These are phyloP conservation scores for Talaromyces wortmannii DNA, from an alignment of 495 filamentous ascomycete species.

Conservation along the genomic window DNA sequence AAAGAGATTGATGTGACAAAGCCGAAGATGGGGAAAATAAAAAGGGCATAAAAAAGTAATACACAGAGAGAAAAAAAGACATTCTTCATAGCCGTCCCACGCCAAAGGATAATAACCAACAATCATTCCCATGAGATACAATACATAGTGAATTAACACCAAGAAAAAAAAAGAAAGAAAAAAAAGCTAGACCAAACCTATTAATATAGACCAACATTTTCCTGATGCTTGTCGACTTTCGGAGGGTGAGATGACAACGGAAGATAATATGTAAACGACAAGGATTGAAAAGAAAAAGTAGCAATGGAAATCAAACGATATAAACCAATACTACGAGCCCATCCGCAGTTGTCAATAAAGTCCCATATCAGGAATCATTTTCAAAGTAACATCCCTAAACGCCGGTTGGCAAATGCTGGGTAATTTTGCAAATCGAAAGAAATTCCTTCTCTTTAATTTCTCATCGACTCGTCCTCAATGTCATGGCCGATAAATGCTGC, in stretches of 20 bases:
- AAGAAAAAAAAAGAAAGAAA: neutral
- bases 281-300: neutral
- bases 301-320: neutral
- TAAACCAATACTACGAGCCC: neutral
- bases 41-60: neutral
- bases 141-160: neutral
- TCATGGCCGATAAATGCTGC: neutral
- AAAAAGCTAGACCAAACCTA: neutral
- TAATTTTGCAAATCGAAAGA: neutral
- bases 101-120: neutral
- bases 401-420: neutral
- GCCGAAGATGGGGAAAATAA: neutral
- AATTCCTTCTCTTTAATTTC: neutral
- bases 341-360: neutral
- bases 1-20: neutral
- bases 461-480: neutral
- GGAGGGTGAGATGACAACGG: too few species aligned
- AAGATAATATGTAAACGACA: neutral
- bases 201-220: too few species aligned
- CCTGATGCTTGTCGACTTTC: too few species aligned
- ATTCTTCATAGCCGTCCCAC: neutral
- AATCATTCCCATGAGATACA: neutral
- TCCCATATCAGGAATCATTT: too few species aligned
- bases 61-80: neutral
- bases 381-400: neutral